phyloP scores from a whole-genome alignment of 2,329 filamentous ascomycete genomes.

The Rhinocladiella similis region DNA sequence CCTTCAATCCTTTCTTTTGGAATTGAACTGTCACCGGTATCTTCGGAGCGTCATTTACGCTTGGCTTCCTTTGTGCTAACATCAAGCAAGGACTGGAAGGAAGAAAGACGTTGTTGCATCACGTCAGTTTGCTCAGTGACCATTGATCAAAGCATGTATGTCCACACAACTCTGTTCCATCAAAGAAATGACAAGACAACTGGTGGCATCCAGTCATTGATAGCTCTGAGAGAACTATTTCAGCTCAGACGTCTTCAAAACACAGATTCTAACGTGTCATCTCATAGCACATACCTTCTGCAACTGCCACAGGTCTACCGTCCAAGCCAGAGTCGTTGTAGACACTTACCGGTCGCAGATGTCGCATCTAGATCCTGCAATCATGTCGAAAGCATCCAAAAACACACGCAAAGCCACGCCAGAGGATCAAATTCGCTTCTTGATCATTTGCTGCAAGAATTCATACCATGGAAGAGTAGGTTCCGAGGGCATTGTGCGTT shows the following conservation, averaged over 20 bases:
- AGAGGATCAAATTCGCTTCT: slow-evolving; percentile 63
- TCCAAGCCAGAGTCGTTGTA: too few relatives aligned
- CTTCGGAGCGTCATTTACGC: too few relatives aligned
- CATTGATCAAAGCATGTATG: background rate
- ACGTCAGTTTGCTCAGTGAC: background rate
- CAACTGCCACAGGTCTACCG: too few relatives aligned
- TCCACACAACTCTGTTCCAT: background rate
- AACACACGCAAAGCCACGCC: slow-evolving; percentile 53
- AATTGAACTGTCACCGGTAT: too few relatives aligned
- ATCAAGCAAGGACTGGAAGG: background rate
- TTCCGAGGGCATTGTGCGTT: background rate
- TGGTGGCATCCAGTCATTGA: too few relatives aligned
- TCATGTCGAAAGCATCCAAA: background rate
- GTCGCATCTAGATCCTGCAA: background rate
- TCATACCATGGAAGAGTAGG: slow-evolving; percentile 61
- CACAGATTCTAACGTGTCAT: too few relatives aligned
- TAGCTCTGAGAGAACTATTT: too few relatives aligned
- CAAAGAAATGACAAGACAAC: slow-evolving; percentile 9
- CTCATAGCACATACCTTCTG: too few relatives aligned
- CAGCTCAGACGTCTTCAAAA: background rate
- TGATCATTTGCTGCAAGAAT: slow-evolving; percentile 65
- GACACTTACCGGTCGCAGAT: too few relatives aligned
- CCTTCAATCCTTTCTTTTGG: too few relatives aligned
- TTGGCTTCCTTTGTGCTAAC: background rate
- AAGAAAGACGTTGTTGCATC: background rate